Evolutionary conservation across 2,329 filamentous ascomycete genomes (phyloP).

Genomic region (Parastagonospora nodorum): DNA sequence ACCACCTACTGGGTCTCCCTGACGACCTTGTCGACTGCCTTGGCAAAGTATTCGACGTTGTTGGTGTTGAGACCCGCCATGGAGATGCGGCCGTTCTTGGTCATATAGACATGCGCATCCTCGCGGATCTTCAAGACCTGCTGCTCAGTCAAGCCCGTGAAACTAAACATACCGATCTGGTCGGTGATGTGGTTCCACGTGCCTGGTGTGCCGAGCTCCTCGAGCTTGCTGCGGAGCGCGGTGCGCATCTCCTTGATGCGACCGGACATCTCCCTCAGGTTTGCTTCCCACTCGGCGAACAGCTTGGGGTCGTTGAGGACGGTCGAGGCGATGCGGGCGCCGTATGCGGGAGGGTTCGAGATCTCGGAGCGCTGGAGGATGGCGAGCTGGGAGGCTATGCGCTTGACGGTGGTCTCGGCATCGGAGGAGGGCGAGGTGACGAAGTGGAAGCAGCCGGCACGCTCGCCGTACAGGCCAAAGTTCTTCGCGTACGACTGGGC

Average conservation of each 20-base stretch:
- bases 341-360: slow-evolving; percentile 93
- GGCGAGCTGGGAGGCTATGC: slow-evolving; percentile 86
- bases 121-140: slow-evolving; percentile 74
- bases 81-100: slow-evolving; percentile 96
- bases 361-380: slow-evolving; percentile 97
- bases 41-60: slow-evolving; percentile 92
- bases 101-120: slow-evolving; percentile 83
- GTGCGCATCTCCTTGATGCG: slow-evolving; percentile 92
- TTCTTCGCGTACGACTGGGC: slow-evolving; percentile 62
- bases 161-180: slow-evolving; percentile 99
- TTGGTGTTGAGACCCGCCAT: slow-evolving; percentile 96
- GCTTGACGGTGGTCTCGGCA: slow-evolving; percentile 61
- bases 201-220: slow-evolving; percentile 83
- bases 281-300: slow-evolving; percentile 90
- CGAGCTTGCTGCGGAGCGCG: slow-evolving; percentile 76
- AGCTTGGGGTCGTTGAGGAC: slow-evolving; percentile 82
- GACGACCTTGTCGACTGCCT: slow-evolving; percentile 85
- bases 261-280: slow-evolving; percentile 91
- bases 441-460: slow-evolving; percentile 94
- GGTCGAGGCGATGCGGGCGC: slow-evolving; percentile 82
- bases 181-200: slow-evolving; percentile 97
- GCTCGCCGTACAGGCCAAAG: slow-evolving; percentile 89
- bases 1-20: slow-evolving; percentile 52
- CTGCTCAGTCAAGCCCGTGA: slow-evolving; percentile 76
- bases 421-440: slow-evolving; percentile 75